Base-by-base conservation (phyloP, 768 basidiomycete genomes). In the Coprinopsis sp. region DNA sequence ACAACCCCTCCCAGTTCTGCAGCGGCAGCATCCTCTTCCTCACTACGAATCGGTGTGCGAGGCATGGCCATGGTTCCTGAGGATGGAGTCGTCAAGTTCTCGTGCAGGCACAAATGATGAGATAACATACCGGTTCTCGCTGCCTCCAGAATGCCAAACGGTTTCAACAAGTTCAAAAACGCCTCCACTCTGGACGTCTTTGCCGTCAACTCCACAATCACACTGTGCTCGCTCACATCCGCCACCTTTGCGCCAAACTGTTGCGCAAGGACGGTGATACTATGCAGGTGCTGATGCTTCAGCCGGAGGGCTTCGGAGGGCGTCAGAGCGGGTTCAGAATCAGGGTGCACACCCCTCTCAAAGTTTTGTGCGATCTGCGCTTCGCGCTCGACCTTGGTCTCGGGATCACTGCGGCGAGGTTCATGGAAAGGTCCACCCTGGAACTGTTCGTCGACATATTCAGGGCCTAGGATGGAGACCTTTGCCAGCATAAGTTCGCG, bases 11-110 rank as follows among this genome's bases (percentile, higher is more conserved):
- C 81, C 19, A 75, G 78, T 21, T 69, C 65, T 3, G 62, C 63
- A 4, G 57, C 47, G 3, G 55, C 61, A 11, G 74, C 71, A 12
- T 81, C 84, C 12, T 81, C 81, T 5, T 82, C 81, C 4, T 82
- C 81, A 1, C 57, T 64, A 44, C 74, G 69, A 58, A 98, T 87
- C 2, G 95, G 94, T 4, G 96, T 96, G 51, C 96, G 81, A 3
- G 96, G 96, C 89, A 99, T 96, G 5, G 90, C 94, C 95, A 99
- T 99, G 30, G 90, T 69, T 60, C 94, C 94, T 95, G 30, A 27
- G 4, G 3, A 24, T 4, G 27, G 41, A 42, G 37, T 13, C 40
- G 23, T 44, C 28, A 46, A 16, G 21, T 33, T 51, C 22, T 52
- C 33, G 25, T 14, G 23, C 24, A 38, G 21, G 42, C 34, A 23